phyloP scores from a whole-genome alignment of 164 flowering plant genomes.

The Echeveria elegans region DNA sequence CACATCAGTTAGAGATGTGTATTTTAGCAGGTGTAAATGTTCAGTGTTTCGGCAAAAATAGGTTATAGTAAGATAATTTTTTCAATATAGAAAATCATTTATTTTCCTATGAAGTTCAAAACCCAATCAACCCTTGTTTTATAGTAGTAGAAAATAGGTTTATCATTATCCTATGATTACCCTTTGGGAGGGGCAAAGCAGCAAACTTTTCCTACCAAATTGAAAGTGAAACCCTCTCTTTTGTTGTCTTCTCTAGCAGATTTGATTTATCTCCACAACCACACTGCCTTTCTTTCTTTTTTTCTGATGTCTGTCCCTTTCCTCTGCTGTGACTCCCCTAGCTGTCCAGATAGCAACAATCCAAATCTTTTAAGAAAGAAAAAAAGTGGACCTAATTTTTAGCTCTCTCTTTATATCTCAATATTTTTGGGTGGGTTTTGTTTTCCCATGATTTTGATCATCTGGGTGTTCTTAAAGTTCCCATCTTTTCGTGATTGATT shows the following conservation, averaged over 20 bases:
- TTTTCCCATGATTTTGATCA: not conserved
- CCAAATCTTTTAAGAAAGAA: not conserved
- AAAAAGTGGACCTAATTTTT: slow-evolving; percentile 2
- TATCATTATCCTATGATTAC: not conserved
- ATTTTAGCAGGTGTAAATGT: too few species aligned
- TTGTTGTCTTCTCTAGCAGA: not conserved
- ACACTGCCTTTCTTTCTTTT: slow-evolving; percentile 1
- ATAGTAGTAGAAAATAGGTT: too few species aligned
- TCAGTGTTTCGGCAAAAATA: too few species aligned
- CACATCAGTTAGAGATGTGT: too few species aligned
- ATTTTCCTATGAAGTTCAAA: not conserved
- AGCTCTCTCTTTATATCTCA: slow-evolving; percentile 2
- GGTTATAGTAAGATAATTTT: too few species aligned
- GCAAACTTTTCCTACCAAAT: not conserved
- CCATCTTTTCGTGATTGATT: slow-evolving; percentile 3
- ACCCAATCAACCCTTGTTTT: not conserved
- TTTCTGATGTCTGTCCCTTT: not conserved
- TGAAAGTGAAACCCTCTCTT: not conserved
- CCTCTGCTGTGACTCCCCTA: slow-evolving; percentile 5
- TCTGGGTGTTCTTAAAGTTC: slow-evolving; percentile 1
- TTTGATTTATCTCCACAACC: slow-evolving; percentile 2
- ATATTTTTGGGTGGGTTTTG: not conserved
- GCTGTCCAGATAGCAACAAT: slow-evolving; percentile 5
- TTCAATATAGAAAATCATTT: too few species aligned
- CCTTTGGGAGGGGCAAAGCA: not conserved